A percentile compares a stretch with the other conserved stretches of the same genome.
phyloP scores from a whole-genome alignment of 1,284 basidiomycete genomes.

The Mycena sp. region DNA sequence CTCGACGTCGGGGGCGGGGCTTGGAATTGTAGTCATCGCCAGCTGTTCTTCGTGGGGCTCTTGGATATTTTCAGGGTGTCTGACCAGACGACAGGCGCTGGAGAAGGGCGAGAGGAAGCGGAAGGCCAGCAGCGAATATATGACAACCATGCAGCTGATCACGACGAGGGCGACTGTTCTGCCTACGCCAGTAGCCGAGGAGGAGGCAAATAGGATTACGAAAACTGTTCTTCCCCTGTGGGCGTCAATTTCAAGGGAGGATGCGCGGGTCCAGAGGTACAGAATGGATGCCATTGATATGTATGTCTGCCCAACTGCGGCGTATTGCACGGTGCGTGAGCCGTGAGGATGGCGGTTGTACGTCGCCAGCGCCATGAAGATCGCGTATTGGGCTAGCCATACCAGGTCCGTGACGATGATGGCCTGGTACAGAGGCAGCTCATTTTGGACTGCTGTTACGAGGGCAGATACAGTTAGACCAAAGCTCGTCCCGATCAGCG shows the following conservation, averaged over 20 bases:
- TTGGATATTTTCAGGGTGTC: too few species aligned
- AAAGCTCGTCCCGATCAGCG: slow-evolving; percentile 25
- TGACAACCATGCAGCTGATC: not conserved
- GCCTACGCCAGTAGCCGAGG: not conserved
- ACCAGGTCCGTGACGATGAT: slow-evolving; percentile 27
- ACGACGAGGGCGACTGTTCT: not conserved
- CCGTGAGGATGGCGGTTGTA: slow-evolving; percentile 17
- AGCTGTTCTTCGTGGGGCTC: not conserved
- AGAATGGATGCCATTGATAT: slow-evolving; percentile 12
- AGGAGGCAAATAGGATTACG: not conserved
- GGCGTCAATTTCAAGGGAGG: not conserved
- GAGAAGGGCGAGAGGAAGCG: not conserved
- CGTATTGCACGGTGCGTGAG: slow-evolving; percentile 19
- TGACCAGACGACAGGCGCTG: not conserved
- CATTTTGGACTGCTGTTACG: slow-evolving; percentile 13
- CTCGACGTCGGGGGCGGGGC: too few species aligned
- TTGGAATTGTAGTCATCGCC: not conserved
- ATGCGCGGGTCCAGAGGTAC: slow-evolving; percentile 20
- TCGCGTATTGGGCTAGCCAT: slow-evolving; percentile 27
- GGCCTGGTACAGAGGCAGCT: slow-evolving; percentile 25
- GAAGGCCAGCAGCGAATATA: not conserved
- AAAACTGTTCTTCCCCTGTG: not conserved
- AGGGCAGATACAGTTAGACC: slow-evolving; percentile 26
- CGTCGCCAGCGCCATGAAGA: slow-evolving; percentile 27
- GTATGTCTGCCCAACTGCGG: slow-evolving; percentile 21